A percentile compares a stretch with the other conserved stretches of the same genome.
These are phyloP conservation scores for Suillus paluster DNA, from an alignment of 768 basidiomycete species.

Conservation along the genomic window DNA sequence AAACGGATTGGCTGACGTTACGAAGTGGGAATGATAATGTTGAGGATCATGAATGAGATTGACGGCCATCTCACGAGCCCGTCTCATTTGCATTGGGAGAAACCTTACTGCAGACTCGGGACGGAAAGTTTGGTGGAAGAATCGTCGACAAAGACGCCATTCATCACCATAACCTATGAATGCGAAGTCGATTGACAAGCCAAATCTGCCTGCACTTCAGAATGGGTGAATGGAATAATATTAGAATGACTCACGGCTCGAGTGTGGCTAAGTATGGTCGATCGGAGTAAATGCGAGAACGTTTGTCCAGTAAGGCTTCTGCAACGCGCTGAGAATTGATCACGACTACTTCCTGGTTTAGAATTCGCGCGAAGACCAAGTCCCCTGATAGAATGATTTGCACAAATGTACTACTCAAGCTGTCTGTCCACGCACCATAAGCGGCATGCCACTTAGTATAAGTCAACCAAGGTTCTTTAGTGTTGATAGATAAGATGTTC, in stretches of 20 bases:
- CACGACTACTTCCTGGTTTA: constrained; percentile 34
- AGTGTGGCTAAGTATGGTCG: constrained; percentile 50
- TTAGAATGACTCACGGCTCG: neutral
- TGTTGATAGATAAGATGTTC: constrained; percentile 34
- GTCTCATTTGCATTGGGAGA: constrained; percentile 28
- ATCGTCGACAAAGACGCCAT: constrained; percentile 35
- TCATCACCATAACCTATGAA: constrained; percentile 5
- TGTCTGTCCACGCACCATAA: constrained; percentile 22
- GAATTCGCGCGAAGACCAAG: constrained; percentile 32
- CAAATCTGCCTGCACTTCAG: constrained; percentile 1
- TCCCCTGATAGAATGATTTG: constrained; percentile 22
- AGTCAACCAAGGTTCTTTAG: constrained; percentile 33
- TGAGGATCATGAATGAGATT: constrained; percentile 32
- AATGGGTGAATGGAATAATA: neutral
- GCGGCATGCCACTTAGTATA: constrained; percentile 35
- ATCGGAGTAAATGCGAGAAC: constrained; percentile 43
- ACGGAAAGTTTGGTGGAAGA: constrained; percentile 44
- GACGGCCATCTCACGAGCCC: constrained; percentile 29
- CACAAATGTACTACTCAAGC: neutral
- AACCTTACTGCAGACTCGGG: constrained; percentile 29
- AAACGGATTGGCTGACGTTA: neutral
- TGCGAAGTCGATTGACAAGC: neutral
- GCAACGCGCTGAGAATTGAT: constrained; percentile 38
- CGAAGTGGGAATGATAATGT: constrained; percentile 28
- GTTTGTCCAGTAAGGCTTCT: constrained; percentile 40